Percentiles rank a stretch among this genome's conserved stretches.
phyloP scores from a whole-genome alignment of 1,284 basidiomycete species.

The Puccinia horiana region DNA sequence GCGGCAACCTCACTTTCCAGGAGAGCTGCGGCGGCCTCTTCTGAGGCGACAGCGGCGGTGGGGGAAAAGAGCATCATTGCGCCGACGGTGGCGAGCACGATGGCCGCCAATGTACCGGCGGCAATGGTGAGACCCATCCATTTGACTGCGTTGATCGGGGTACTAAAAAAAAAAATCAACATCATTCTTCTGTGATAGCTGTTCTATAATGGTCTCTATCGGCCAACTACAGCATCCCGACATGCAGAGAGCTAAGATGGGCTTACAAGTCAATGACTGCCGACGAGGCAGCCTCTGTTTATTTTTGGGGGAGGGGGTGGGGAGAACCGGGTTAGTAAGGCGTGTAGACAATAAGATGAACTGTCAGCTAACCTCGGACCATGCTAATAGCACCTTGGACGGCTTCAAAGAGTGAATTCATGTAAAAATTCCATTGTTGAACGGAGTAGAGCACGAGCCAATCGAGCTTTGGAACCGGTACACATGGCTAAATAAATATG shows the following conservation, averaged over 20 bases:
- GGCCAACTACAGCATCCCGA: background rate
- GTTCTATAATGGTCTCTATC: background rate
- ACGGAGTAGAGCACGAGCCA: slow-evolving; percentile 42
- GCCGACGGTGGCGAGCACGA: slow-evolving; percentile 25
- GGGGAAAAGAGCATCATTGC: slow-evolving; percentile 3
- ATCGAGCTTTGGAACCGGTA: slow-evolving; percentile 28
- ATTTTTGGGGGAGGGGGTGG: background rate
- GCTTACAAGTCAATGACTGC: slow-evolving; percentile 37
- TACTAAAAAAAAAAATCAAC: slow-evolving; percentile 9
- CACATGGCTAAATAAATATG: slow-evolving; percentile 33
- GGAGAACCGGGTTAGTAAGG: background rate
- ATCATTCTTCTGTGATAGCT: background rate
- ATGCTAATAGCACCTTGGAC: slow-evolving; percentile 34
- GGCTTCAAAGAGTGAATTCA: slow-evolving; percentile 46
- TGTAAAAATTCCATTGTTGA: slow-evolving; percentile 49
- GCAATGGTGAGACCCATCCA: slow-evolving; percentile 43
- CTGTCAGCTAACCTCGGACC: slow-evolving; percentile 31
- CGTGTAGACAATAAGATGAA: background rate
- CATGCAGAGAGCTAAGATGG: background rate
- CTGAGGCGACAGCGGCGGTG: background rate
- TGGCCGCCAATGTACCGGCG: slow-evolving; percentile 12
- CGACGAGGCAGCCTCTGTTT: slow-evolving; percentile 15
- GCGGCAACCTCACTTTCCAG: slow-evolving; percentile 5
- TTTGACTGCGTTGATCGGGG: slow-evolving; percentile 31
- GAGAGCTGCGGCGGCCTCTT: background rate